phyloP scores from a whole-genome alignment of 176 grass and related monocot genomes.

The Miscanthus lutarioriparius region DNA sequence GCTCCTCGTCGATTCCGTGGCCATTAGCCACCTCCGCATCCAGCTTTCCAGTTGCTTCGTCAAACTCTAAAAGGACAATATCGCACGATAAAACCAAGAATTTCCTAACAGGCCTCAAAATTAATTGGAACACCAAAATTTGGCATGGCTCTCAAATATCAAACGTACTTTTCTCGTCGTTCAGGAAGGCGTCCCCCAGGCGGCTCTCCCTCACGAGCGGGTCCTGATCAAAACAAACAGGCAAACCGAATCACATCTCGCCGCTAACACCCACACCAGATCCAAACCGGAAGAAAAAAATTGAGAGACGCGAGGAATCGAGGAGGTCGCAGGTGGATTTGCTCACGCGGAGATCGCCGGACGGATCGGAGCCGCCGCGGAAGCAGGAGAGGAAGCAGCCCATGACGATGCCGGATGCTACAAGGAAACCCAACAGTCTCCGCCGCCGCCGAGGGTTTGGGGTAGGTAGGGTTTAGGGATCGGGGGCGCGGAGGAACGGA shows the following conservation, averaged over 20 bases:
- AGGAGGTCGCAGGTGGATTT: background rate
- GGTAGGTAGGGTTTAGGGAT: slow-evolving; percentile 21
- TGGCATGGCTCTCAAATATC: background rate
- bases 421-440: background rate
- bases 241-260: background rate
- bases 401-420: slow-evolving; percentile 33
- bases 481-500: background rate
- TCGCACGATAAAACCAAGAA: background rate
- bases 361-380: background rate
- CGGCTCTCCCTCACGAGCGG: slow-evolving; percentile 35
- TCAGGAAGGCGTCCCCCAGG: slow-evolving; percentile 47
- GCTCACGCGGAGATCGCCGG: slow-evolving; percentile 27
- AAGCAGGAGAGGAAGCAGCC: slow-evolving; percentile 77
- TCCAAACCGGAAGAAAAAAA: background rate
- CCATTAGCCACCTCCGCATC: background rate
- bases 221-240: slow-evolving; percentile 37
- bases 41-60: background rate
- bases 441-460: background rate
- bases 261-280: background rate
- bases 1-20: slow-evolving; percentile 47
- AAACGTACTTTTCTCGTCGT: slow-evolving; percentile 35
- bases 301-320: background rate
- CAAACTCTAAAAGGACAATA: slow-evolving; percentile 26
- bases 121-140: background rate
- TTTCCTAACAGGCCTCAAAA: background rate